Evolutionary conservation across 2,329 filamentous ascomycete genomes (phyloP).

Genomic region (Sclerotinia sclerotiorum): DNA sequence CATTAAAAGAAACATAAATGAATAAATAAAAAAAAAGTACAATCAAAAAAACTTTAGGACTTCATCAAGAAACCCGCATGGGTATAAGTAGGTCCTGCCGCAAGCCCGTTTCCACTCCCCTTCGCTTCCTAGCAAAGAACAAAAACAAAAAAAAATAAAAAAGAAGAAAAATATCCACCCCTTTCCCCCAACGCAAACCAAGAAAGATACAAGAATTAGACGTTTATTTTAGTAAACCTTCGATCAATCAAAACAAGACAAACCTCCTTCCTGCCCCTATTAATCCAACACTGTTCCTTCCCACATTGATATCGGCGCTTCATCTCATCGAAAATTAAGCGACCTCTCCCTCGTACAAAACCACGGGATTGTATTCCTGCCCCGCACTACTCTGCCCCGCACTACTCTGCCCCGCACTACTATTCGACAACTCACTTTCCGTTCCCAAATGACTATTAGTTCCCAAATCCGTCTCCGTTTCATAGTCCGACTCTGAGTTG

Average conservation of each 20-base stretch:
- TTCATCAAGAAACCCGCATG: constrained; percentile 26
- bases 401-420: constrained; percentile 20
- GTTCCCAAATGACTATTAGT: constrained; percentile 16
- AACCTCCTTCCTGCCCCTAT: constrained; percentile 22
- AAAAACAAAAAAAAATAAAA: not conserved
- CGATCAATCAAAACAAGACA: not conserved
- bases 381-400: constrained; percentile 15
- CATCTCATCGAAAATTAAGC: constrained; percentile 22
- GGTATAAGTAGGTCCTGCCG: constrained; percentile 19
- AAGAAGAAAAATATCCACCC: not conserved
- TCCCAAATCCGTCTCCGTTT: constrained; percentile 27
- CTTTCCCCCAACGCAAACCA: not conserved
- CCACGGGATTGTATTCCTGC: constrained; percentile 26
- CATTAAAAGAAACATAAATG: constrained; percentile 7
- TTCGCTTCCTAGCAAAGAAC: not conserved
- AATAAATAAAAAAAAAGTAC: not conserved
- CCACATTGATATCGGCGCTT: not conserved
- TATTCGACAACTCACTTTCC: constrained; percentile 20
- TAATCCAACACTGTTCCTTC: constrained; percentile 27
- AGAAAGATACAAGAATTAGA: constrained; percentile 15
- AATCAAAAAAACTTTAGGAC: constrained; percentile 24
- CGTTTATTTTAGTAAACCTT: not conserved
- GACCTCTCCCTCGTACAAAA: constrained; percentile 33
- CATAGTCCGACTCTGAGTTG: constrained; percentile 23
- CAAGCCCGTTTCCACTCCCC: not conserved